Conservation (phyloP, 257 asterid genomes). For the Capsicum baccatum region DNA sequence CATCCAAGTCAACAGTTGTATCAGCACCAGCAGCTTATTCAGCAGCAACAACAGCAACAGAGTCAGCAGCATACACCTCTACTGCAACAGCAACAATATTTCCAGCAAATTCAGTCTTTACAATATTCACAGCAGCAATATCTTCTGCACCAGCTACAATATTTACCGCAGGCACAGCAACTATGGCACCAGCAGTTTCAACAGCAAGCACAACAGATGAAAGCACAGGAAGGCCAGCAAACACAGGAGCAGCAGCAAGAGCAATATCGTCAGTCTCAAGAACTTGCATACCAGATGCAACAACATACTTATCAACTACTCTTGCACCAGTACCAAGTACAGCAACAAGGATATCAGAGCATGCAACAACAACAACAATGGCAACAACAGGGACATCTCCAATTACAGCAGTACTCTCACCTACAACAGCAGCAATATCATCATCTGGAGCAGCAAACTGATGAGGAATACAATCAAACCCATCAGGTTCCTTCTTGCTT, state of each 20-base stretch:
- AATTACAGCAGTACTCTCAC: slow-evolving; percentile 33
- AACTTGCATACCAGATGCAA: slow-evolving; percentile 51
- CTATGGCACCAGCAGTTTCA: slow-evolving; percentile 46
- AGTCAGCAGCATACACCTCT: slow-evolving; percentile 32
- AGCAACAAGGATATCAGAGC: slow-evolving; percentile 59
- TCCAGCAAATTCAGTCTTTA: slow-evolving; percentile 33
- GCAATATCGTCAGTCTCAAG: slow-evolving; percentile 46
- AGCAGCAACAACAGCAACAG: slow-evolving; percentile 34
- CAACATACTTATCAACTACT: slow-evolving; percentile 63
- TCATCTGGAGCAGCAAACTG: slow-evolving; percentile 43
- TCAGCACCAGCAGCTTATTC: slow-evolving; percentile 33
- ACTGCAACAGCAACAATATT: slow-evolving; percentile 44
- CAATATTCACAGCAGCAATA: slow-evolving; percentile 42
- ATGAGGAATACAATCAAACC: slow-evolving; percentile 42
- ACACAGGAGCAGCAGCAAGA: slow-evolving; percentile 35
- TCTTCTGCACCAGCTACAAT: slow-evolving; percentile 41
- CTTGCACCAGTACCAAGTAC: slow-evolving; percentile 74
- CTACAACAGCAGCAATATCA: slow-evolving; percentile 45
- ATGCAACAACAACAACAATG: slow-evolving; percentile 49
- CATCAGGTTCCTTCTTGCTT: slow-evolving; percentile 32
- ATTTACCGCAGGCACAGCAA: slow-evolving; percentile 42
- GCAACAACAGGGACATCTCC: slow-evolving; percentile 48
- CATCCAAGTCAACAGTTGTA: slow-evolving; percentile 53
- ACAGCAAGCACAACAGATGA: slow-evolving; percentile 41
- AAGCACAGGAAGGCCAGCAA: slow-evolving; percentile 47